A percentile compares a stretch with the other conserved stretches of the same genome.
These are phyloP conservation scores for Thalassiosira oceanica DNA, from an alignment of 352 stramenopile genomes.

Conservation along the genomic window DNA sequence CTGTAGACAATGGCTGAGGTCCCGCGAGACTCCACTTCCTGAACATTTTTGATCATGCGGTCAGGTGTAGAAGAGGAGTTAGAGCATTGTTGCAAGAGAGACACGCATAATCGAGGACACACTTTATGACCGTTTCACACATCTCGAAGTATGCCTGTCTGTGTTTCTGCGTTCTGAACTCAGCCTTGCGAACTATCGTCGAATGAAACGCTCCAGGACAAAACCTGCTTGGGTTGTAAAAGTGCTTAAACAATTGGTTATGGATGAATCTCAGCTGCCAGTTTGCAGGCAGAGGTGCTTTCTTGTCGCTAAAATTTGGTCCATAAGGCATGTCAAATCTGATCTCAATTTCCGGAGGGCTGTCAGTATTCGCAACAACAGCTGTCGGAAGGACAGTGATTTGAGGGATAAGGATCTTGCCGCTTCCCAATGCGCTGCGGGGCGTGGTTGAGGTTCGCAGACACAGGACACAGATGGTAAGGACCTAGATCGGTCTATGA, in stretches of 20 bases:
- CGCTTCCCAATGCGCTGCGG: constrained; percentile 52
- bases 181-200: constrained; percentile 77
- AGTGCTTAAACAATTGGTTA: constrained; percentile 80
- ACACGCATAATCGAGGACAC: no score
- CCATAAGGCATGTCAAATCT: constrained; percentile 72
- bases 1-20: constrained; percentile 27
- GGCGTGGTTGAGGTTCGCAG: neutral
- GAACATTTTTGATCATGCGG: no score
- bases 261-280: constrained; percentile 80
- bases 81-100: no score
- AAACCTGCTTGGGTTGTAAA: constrained; percentile 73
- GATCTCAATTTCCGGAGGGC: constrained; percentile 76
- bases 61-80: no score
- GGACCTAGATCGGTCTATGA: constrained; percentile 1
- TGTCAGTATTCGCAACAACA: constrained; percentile 76
- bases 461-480: neutral
- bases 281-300: constrained; percentile 61
- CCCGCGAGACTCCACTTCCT: constrained; percentile 59
- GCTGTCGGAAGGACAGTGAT: constrained; percentile 75
- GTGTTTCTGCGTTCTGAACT: constrained; percentile 70
- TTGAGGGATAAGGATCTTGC: constrained; percentile 79
- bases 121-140: constrained; percentile 59
- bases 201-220: constrained; percentile 78
- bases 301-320: constrained; percentile 53
- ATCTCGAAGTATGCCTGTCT: constrained; percentile 67